Percentiles rank a stretch among this genome's conserved stretches.
Conservation (phyloP, 345 rosid species). For the Fremontodendron californicum region DNA sequence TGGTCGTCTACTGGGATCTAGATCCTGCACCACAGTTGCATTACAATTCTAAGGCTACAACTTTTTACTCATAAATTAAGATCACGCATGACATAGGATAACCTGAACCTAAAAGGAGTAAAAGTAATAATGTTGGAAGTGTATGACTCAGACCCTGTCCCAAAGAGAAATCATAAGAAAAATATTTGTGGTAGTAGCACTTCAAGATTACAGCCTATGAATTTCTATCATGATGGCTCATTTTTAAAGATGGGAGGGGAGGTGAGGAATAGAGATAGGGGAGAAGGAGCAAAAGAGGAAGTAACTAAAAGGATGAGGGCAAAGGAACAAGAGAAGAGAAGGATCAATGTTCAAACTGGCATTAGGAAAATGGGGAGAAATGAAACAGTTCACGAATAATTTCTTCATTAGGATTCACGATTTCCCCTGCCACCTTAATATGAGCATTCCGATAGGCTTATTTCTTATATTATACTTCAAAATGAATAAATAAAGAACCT, state of each 20-base stretch:
- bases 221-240: background rate
- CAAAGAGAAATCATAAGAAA: background rate
- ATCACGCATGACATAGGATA: background rate
- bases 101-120: background rate
- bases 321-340: background rate
- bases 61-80: background rate
- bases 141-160: background rate
- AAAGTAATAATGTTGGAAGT: background rate
- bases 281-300: background rate
- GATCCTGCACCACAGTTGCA: conserved; percentile 52
- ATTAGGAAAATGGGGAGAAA: background rate
- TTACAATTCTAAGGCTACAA: background rate
- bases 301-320: background rate
- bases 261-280: background rate
- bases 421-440: background rate
- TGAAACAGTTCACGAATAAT: background rate
- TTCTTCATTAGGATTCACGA: background rate
- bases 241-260: background rate
- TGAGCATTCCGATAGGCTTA: background rate
- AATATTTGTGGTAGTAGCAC: background rate
- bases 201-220: background rate
- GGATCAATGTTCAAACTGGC: background rate
- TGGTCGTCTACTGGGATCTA: conserved; percentile 85
- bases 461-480: background rate
- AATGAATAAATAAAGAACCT: background rate